Evolutionary conservation across 2,329 filamentous ascomycete genomes (phyloP), one percentile per base, ranked within the genome.

Genomic region (Purpureocillium lavendulum): DNA sequence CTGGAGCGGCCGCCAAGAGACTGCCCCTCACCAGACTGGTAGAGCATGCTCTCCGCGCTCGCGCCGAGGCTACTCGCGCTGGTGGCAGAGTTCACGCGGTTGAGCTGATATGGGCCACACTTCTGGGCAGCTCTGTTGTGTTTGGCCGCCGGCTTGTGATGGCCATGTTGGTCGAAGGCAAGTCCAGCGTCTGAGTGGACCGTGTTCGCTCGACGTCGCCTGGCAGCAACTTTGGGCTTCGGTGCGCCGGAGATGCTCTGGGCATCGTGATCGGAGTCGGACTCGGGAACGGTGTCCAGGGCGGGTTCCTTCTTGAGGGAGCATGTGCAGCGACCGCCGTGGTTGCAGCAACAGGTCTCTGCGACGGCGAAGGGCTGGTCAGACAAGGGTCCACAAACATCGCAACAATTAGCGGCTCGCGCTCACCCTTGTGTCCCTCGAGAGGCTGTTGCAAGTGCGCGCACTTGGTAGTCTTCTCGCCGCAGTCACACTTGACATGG

Each of bases 401-500:
- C n/a, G n/a, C n/a, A n/a, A n/a, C 21, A 39, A 30, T 37, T 32
- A 37, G 35, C 40, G 42, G 45, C 40, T 34, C 29, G 38, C 41
- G 51, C 73, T 73, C 61, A 78, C 70, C 76, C 65, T 69, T 71
- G 59, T 78, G 75, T 47, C 75, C 75, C 36, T 77, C 73, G 39
- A 75, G 54, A 29, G 69, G 68, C 38, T 70, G 69, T 51, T 77
- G 71, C 55, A 80, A 51, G 58, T 82, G 75, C 43, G 72, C 64
- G 60, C 78, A 82, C 59, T 77, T 77, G 69, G 84, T 83, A 46
- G 81, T 80, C 74, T 94, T 96, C 65, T 94, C 87, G 60, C 87
- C 89, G 65, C 92, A 98, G 65, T 97, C 89, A 68, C 92, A 98
- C 65, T 92, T 94, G 58, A 92, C 79, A 65, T 97, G 92, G 49